Percentiles rank a stretch among this genome's conserved stretches.
phyloP scores from a whole-genome alignment of 495 filamentous ascomycete genomes.

The Hyaloscypha variabilis region DNA sequence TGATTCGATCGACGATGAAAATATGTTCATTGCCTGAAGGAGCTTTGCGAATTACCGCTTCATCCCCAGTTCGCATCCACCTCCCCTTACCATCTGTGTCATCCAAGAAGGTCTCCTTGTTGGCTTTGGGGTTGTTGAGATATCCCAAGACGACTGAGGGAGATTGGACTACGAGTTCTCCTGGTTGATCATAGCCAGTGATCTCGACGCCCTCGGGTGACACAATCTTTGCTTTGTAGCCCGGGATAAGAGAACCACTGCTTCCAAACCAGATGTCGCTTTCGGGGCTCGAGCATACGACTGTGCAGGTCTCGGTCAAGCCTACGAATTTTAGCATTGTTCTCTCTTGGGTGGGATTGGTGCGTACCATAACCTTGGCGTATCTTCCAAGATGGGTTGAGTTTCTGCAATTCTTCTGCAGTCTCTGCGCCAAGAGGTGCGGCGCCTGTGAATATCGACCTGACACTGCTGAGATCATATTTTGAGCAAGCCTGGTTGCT shows the following conservation, averaged over 20 bases:
- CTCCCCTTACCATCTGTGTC: slow-evolving; percentile 61
- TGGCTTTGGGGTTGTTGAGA: slow-evolving; percentile 82
- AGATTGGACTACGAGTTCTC: slow-evolving; percentile 76
- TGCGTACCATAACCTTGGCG: slow-evolving; percentile 79
- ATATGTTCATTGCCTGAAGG: slow-evolving; percentile 73
- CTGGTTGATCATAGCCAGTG: slow-evolving; percentile 72
- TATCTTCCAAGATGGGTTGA: slow-evolving; percentile 68
- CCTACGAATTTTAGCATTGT: slow-evolving; percentile 34
- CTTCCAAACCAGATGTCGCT: slow-evolving; percentile 73
- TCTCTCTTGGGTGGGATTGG: not conserved
- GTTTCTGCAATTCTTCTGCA: slow-evolving; percentile 62
- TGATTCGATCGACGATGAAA: slow-evolving; percentile 85
- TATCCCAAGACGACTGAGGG: slow-evolving; percentile 84
- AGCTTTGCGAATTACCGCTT: slow-evolving; percentile 68
- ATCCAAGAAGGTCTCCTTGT: slow-evolving; percentile 73
- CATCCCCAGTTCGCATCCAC: slow-evolving; percentile 90
- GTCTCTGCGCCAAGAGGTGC: slow-evolving; percentile 84
- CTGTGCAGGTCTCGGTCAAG: slow-evolving; percentile 80
- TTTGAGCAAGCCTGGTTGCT: slow-evolving; percentile 62
- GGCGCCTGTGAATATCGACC: slow-evolving; percentile 74
- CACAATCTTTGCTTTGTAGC: slow-evolving; percentile 68
- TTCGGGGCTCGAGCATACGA: slow-evolving; percentile 66
- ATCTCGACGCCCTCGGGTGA: slow-evolving; percentile 76
- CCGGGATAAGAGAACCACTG: slow-evolving; percentile 72
- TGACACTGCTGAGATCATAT: slow-evolving; percentile 75